phyloP scores from a whole-genome alignment of 345 rosid species.

The Murraya paniculata region DNA sequence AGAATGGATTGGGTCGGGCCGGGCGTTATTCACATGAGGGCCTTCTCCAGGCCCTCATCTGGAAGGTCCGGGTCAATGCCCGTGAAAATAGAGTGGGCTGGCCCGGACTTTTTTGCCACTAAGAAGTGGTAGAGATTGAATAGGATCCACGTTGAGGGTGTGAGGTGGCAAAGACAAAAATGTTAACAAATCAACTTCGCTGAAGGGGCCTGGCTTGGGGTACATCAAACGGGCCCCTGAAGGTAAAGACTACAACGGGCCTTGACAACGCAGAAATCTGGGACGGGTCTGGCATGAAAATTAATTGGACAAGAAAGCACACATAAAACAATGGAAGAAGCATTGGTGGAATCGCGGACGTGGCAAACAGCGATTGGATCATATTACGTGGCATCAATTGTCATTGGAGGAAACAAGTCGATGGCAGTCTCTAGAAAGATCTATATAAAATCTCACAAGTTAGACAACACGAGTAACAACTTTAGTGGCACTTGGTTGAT shows the following conservation, averaged over 20 bases:
- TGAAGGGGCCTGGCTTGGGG: not conserved
- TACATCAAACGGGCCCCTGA: not conserved
- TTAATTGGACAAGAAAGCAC: not conserved
- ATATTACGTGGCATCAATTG: slow-evolving; percentile 26
- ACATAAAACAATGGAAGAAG: not conserved
- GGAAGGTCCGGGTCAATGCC: too few species aligned
- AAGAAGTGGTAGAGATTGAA: too few species aligned
- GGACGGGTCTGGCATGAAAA: slow-evolving; percentile 22
- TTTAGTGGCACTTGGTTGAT: not conserved
- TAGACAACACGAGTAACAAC: not conserved
- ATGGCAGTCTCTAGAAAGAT: slow-evolving; percentile 15
- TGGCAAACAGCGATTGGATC: slow-evolving; percentile 21
- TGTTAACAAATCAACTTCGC: not conserved
- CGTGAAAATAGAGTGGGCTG: too few species aligned
- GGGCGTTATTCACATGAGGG: too few species aligned
- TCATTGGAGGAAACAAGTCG: slow-evolving; percentile 39
- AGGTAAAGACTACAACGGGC: too few species aligned
- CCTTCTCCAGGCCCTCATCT: too few species aligned
- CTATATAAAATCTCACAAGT: slow-evolving; percentile 6
- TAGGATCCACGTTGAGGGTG: too few species aligned
- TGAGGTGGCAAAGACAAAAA: too few species aligned
- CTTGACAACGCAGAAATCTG: not conserved
- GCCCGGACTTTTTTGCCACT: too few species aligned
- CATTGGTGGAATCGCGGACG: slow-evolving; percentile 14
- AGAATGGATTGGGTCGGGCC: too few species aligned